These are phyloP conservation scores for Diplodia mutila DNA, from an alignment of 2,329 filamentous ascomycete species.

Conservation along the genomic window DNA sequence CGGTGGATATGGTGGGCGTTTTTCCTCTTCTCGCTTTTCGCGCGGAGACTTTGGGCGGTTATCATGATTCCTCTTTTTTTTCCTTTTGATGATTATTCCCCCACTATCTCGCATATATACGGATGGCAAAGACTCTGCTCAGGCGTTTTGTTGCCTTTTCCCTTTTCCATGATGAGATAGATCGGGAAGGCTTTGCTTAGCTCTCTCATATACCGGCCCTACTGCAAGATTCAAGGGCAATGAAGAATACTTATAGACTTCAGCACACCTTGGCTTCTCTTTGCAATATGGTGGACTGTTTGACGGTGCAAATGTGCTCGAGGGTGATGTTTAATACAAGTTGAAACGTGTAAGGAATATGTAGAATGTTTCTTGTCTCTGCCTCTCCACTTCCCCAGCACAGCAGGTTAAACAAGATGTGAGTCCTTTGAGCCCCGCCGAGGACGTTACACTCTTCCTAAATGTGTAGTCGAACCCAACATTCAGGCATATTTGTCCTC, in stretches of 20 bases:
- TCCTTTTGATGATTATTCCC: not conserved
- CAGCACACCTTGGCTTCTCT: not conserved
- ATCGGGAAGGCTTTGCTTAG: not conserved
- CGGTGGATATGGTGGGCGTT: not conserved
- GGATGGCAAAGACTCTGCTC: not conserved
- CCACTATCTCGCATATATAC: not conserved
- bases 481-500: too few relatives aligned
- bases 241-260: not conserved
- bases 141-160: not conserved
- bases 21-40: not conserved
- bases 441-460: too few relatives aligned
- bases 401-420: too few relatives aligned
- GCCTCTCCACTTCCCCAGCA: too few relatives aligned
- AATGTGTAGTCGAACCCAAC: too few relatives aligned
- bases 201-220: not conserved
- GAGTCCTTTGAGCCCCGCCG: too few relatives aligned
- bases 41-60: not conserved
- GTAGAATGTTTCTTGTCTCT: too few relatives aligned
- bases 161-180: not conserved
- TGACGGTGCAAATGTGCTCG: too few relatives aligned
- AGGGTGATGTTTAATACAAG: too few relatives aligned
- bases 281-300: too few relatives aligned
- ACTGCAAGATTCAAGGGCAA: not conserved
- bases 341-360: too few relatives aligned
- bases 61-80: not conserved